These are phyloP conservation scores for Pseudoturritis turrita DNA, from an alignment of 345 rosid species.

Conservation along the genomic window DNA sequence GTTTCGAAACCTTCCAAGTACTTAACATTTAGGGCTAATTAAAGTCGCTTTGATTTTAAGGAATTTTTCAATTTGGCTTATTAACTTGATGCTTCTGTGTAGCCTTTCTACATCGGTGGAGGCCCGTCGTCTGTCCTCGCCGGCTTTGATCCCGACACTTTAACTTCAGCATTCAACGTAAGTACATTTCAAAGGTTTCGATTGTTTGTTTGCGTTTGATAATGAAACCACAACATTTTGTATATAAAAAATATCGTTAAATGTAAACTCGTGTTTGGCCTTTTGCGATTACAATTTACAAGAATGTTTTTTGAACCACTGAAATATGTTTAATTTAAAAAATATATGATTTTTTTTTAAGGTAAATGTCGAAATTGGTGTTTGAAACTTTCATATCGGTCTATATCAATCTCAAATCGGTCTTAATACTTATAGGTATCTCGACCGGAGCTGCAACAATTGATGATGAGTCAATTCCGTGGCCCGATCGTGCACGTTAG, in stretches of 20 bases:
- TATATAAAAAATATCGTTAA: too few species aligned
- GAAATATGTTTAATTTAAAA: too few species aligned
- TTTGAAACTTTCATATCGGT: background rate
- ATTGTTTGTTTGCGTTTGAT: background rate
- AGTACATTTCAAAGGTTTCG: conserved; percentile 13
- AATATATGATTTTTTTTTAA: too few species aligned
- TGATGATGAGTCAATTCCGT: conserved; percentile 38
- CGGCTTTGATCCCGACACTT: conserved; percentile 58
- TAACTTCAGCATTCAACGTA: conserved; percentile 73
- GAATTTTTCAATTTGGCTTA: background rate
- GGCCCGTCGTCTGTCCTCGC: conserved; percentile 64
- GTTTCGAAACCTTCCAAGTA: conserved; percentile 64
- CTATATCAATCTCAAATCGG: background rate
- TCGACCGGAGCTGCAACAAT: conserved; percentile 33
- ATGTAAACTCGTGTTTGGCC: too few species aligned
- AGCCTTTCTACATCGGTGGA: conserved; percentile 90
- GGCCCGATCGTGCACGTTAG: conserved; percentile 60
- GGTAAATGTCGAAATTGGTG: background rate
- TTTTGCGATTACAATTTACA: too few species aligned
- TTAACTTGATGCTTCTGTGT: conserved; percentile 8
- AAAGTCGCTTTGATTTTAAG: background rate
- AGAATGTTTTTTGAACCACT: too few species aligned
- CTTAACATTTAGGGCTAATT: background rate
- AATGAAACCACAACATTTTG: background rate
- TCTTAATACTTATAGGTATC: conserved; percentile 41